Evolutionary conservation across 768 basidiomycete species (phyloP), one percentile per base, ranked within the genome.

Genomic region (Antrodiella citrinella): DNA sequence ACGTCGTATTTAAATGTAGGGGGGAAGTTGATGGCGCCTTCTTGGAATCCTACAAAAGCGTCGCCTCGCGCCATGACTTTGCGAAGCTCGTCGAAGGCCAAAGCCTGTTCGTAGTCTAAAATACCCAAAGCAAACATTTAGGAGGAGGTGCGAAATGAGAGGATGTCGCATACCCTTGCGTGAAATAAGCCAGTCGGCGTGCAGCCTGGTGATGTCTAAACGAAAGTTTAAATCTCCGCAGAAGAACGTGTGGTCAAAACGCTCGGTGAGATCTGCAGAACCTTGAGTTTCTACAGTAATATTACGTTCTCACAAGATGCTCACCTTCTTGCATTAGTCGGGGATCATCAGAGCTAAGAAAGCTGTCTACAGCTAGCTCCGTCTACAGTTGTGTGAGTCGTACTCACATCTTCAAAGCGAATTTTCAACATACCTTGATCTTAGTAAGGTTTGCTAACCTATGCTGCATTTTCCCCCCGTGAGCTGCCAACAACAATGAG

Each of bases 1-100:
- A 94, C 86, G 57, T 94, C 85, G 60, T 91, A 92, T 60, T 96
- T 96, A 76, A 94, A 97, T 0, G 94, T 96, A 0, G 93, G 93
- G 3, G 91, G 81, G 55, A 97, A 97, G 58, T 83, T 63, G 52
- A 96, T 96, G 0, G 72, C 67, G 0, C 76, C 90, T 64, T 97
- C 94, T 5, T 69, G 59, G 59, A 96, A 96, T 5, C 91, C 91
- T 13, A 70, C 69, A 57, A 97, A 91, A 2, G 78, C 78, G 5
- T 76, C 65, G 9, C 76, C 74, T n/a, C 73, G 70, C 40, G 73
- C 69, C 84, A 96, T 91, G n/a, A 87, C 69, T 21, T 76, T 76
- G 26, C 77, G 77, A 4, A 97, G 73, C 63, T 97, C 92, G 63
- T 97, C 94, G 62, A 96, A 97, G 10, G 81, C 83, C 10, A 96